Base-by-base conservation (phyloP, 345 rosid species). In the Citrus mangshanensis region DNA sequence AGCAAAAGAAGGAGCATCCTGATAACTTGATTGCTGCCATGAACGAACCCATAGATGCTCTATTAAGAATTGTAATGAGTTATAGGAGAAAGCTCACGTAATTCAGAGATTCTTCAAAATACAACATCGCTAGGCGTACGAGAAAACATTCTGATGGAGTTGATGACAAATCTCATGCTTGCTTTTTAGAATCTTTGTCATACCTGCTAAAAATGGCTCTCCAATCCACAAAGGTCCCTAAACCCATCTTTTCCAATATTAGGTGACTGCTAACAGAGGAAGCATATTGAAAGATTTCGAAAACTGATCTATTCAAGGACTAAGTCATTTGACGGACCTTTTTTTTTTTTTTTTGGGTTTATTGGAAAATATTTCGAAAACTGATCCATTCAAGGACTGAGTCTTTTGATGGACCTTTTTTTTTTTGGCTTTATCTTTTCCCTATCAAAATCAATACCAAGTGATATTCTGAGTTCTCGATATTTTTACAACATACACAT, bases 1-100 rank as follows among this genome's bases (percentile, higher is more conserved):
- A 84, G 72, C 88, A 83, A 81, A 81, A 84, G 81, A 86, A 83
- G 76, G 82, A 84, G 65, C 85, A 81, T 7, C 74, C 83, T 30
- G 75, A 81, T 67, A 77, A 70, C 75, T 12, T 86, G 76, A 78
- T 76, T 54, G 76, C 82, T 77, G 85, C 86, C 32, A 82, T 81
- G 35, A 76, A 80, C 35, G 80, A 83, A 74, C 84, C 84, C 49
- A 81, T 88, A 32, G 85, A 84, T 74, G 87, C 85, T 28, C 64
- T 87, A 19, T 80, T 76, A 35, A 83, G 73, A 74, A 83, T 85
- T 68, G 86, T 10, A 80, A 88, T 54, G 83, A 88, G 76, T 82
- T 85, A 55, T 76, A 82, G 80, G 74, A 25, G 42, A 25, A 73
- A 70, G 60, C 42, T 2, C n/a, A 18, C 2, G 71, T 32, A 63